A percentile compares a stretch with the other conserved stretches of the same genome.
Conservation (phyloP, 441 rosid genomes). For the Flueggea neowawraea region DNA sequence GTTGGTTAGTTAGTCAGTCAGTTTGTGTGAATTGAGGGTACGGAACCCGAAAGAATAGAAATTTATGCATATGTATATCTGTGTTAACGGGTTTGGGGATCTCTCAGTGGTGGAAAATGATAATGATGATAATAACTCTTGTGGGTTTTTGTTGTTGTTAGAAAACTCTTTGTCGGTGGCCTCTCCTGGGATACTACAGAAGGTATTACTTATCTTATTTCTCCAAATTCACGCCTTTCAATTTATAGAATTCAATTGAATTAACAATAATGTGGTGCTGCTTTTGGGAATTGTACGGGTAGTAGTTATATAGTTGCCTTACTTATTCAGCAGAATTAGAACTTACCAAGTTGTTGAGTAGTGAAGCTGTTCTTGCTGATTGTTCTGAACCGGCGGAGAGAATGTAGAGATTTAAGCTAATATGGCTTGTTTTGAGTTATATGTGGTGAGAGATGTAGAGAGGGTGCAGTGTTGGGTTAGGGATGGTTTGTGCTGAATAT, state of each 20-base stretch:
- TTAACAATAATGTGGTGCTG: no score
- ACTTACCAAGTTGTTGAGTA: no score
- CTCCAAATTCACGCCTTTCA: neutral
- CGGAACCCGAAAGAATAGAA: neutral
- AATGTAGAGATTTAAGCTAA: neutral
- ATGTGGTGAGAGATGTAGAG: no score
- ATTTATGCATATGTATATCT: neutral
- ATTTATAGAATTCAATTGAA: no score
- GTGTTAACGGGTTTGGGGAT: neutral
- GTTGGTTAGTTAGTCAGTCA: no score
- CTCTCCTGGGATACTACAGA: slow-evolving; percentile 32
- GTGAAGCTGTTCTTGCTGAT: no score
- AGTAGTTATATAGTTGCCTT: no score
- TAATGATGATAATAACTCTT: slow-evolving; percentile 10
- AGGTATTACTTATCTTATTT: slow-evolving; percentile 14
- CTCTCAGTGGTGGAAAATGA: slow-evolving; percentile 1
- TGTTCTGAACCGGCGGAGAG: no score
- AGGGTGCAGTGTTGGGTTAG: no score
- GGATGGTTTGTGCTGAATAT: neutral
- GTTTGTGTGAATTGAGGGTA: neutral
- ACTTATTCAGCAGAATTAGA: no score
- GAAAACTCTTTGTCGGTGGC: slow-evolving; percentile 36
- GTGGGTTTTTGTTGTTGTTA: slow-evolving; percentile 13
- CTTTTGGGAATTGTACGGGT: no score
- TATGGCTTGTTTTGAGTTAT: no score